These are phyloP conservation scores for Nemania bipapillata DNA, from an alignment of 2,329 filamentous ascomycete genomes.

Conservation along the genomic window DNA sequence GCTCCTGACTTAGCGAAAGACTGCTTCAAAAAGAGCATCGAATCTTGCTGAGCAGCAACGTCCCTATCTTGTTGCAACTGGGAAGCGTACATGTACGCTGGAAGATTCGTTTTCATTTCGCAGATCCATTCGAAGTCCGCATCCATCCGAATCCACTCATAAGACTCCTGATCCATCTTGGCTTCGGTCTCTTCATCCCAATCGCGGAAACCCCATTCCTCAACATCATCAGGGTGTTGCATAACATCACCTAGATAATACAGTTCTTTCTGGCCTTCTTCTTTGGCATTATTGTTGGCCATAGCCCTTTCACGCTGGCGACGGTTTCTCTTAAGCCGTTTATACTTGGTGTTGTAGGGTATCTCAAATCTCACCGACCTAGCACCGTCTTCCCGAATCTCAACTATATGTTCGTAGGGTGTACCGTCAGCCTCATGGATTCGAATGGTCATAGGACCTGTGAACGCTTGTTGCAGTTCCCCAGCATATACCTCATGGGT, in stretches of 20 bases:
- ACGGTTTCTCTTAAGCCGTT: constrained; percentile 87
- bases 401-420: constrained; percentile 96
- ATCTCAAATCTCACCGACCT: constrained; percentile 86
- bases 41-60: constrained; percentile 84
- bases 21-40: constrained; percentile 77
- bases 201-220: constrained; percentile 85
- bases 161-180: constrained; percentile 93
- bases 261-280: constrained; percentile 77
- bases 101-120: constrained; percentile 82
- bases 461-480: constrained; percentile 81
- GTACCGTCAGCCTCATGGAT: constrained; percentile 99
- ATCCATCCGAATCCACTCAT: constrained; percentile 98
- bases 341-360: constrained; percentile 99
- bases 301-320: constrained; percentile 68
- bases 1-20: constrained; percentile 63
- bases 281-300: constrained; percentile 56
- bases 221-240: constrained; percentile 80
- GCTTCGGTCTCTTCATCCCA: constrained; percentile 91
- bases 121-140: constrained; percentile 99
- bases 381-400: constrained; percentile 86
- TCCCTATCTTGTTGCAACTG: constrained; percentile 97
- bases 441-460: constrained; percentile 94
- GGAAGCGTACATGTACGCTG: constrained; percentile 96
- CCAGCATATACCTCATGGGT: constrained; percentile 74
- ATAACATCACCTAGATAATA: constrained; percentile 94